Percentiles rank a stretch among this genome's conserved stretches.
Evolutionary conservation across 2,329 filamentous ascomycete species (phyloP).

Genomic region (Rhexocercosporidium sp.): DNA sequence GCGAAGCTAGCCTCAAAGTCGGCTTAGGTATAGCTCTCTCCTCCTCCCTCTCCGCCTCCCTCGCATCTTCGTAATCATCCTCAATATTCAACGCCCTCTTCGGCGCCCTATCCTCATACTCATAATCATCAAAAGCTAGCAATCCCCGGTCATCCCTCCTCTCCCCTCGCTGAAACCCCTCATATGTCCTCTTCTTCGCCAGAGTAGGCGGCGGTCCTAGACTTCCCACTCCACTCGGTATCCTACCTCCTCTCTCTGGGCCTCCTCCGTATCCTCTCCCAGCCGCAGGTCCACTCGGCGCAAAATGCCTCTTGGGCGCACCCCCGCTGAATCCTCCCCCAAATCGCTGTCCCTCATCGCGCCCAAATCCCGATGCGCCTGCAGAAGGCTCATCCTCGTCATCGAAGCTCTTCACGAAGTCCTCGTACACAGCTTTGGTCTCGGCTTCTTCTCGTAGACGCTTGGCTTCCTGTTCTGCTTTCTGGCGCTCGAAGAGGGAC

Average conservation of each 20-base stretch:
- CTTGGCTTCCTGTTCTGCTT: slow-evolving; percentile 89
- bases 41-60: slow-evolving; percentile 52
- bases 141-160: slow-evolving; percentile 43
- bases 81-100: slow-evolving; percentile 33
- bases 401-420: slow-evolving; percentile 83
- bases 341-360: slow-evolving; percentile 25
- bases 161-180: slow-evolving; percentile 47
- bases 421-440: slow-evolving; percentile 83
- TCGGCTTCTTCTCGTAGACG: slow-evolving; percentile 83
- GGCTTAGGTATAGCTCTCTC: slow-evolving; percentile 63
- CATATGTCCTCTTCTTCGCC: slow-evolving; percentile 59
- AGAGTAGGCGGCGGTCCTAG: slow-evolving; percentile 58
- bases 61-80: slow-evolving; percentile 49
- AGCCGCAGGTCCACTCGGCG: slow-evolving; percentile 37
- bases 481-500: slow-evolving; percentile 86
- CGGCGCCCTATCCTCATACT: slow-evolving; percentile 32
- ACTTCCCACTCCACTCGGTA: slow-evolving; percentile 63
- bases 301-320: slow-evolving; percentile 67
- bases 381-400: slow-evolving; percentile 52
- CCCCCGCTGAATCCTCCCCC: slow-evolving; percentile 39
- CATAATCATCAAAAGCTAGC: slow-evolving; percentile 43
- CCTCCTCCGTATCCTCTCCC: slow-evolving; percentile 33
- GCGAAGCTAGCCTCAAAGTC: slow-evolving; percentile 63
- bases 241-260: slow-evolving; percentile 46
- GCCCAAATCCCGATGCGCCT: slow-evolving; percentile 22